phyloP scores from a whole-genome alignment of 2,329 filamentous ascomycete species.

The Neocucurbitaria cava region DNA sequence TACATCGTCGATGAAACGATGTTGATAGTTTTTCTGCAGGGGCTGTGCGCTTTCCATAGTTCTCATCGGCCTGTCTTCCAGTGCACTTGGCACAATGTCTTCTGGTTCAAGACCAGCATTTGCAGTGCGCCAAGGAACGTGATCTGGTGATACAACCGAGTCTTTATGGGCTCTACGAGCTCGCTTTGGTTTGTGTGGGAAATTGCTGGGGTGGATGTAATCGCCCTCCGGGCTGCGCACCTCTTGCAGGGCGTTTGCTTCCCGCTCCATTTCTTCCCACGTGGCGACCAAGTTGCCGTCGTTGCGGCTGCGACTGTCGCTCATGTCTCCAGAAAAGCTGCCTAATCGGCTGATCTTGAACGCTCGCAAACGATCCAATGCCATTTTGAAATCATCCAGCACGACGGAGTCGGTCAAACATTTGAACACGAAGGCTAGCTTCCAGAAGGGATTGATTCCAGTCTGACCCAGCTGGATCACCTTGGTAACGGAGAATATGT shows the following conservation, averaged over 20 bases:
- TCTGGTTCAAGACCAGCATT: slow-evolving; percentile 32
- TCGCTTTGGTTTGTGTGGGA: slow-evolving; percentile 30
- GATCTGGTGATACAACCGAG: slow-evolving; percentile 32
- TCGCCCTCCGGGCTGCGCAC: slow-evolving; percentile 41
- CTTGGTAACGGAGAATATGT: slow-evolving; percentile 65
- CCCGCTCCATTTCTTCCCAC: slow-evolving; percentile 45
- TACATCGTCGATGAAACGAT: slow-evolving; percentile 28
- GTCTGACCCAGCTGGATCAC: slow-evolving; percentile 54
- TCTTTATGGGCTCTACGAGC: slow-evolving; percentile 32
- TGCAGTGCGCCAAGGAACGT: slow-evolving; percentile 12
- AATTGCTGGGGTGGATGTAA: slow-evolving; percentile 38
- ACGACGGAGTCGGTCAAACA: slow-evolving; percentile 71
- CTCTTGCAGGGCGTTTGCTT: slow-evolving; percentile 32
- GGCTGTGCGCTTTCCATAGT: slow-evolving; percentile 21
- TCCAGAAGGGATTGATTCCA: slow-evolving; percentile 73
- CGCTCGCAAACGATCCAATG: slow-evolving; percentile 55
- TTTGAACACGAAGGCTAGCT: slow-evolving; percentile 69
- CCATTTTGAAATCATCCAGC: slow-evolving; percentile 73
- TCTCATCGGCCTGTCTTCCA: slow-evolving; percentile 25
- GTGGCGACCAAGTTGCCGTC: slow-evolving; percentile 39
- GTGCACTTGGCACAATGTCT: slow-evolving; percentile 38
- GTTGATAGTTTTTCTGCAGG: slow-evolving; percentile 22
- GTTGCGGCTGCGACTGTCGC: slow-evolving; percentile 41
- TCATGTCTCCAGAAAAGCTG: slow-evolving; percentile 46
- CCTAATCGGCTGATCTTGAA: slow-evolving; percentile 52